Evolutionary conservation across 768 basidiomycete genomes (phyloP), one percentile per base, ranked within the genome.

Genomic region (Hericium erinaceus): DNA sequence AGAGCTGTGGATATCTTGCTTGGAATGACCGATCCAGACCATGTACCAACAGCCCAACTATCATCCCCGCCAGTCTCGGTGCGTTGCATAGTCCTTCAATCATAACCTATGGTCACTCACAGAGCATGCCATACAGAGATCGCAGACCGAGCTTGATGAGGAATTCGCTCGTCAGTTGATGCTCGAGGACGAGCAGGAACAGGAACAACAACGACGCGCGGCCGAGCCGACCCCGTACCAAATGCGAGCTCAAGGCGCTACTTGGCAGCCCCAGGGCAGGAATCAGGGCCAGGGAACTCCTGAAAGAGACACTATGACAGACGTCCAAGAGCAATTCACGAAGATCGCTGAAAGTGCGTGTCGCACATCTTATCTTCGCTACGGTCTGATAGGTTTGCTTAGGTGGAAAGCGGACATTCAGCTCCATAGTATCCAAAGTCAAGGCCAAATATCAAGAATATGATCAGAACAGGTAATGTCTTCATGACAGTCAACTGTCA

Each of bases 1-100:
- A 78, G 77, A 28, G 91, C 91, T 4, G 77, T 92, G 56, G 90
- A 93, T 64, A 72, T 77, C 1, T 75, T 94, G 9, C 78, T 94
- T 7, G 86, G 84, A 10, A 92, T 94, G 91, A 91, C 79, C 70
- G 92, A 94, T 71, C 90, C 90, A 1, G 77, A 83, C 7, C 92
- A 87, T 65, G 76, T 76, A 16, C 68, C 83, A 3, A 66, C 74
- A 13, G 22, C 51, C n/a, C 22, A n/a, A 4, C 55, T 44, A 33
- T 8, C 28, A 13, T 62, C 61, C 9, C 60, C 60, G 50, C 58
- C 56, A 57, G 70, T 58, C 59, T 69, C 60, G 63, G 73, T 73
- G 53, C 22, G 62, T 60, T 46, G 41, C 28, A 51, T n/a, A 38
- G 37, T 61, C 37, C 37, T 55, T 5, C 11, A 48, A 24, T 52